A percentile compares a stretch with the other conserved stretches of the same genome.
phyloP scores from a whole-genome alignment of 2,329 filamentous ascomycete genomes.

The Diaporthe vaccinii region DNA sequence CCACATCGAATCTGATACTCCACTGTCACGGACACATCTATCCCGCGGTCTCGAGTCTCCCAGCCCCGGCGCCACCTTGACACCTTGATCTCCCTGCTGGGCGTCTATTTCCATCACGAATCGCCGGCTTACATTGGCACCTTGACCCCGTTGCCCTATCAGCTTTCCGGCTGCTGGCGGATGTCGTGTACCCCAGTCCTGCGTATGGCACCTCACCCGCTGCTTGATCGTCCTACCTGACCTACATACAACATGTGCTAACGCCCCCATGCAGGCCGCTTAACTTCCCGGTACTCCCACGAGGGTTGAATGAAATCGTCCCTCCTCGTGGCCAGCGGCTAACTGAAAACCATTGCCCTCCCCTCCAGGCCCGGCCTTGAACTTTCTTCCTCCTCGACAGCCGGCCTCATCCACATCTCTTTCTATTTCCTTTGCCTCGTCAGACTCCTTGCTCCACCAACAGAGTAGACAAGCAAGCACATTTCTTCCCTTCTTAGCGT shows the following conservation, averaged over 20 bases:
- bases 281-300: conserved; percentile 39
- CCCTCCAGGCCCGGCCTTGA: conserved; percentile 53
- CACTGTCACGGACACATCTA: conserved; percentile 1
- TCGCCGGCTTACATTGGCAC: conserved; percentile 57
- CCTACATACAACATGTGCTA: conserved; percentile 44
- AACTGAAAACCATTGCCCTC: conserved; percentile 67
- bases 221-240: conserved; percentile 50
- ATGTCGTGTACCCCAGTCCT: conserved; percentile 54
- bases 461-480: conserved; percentile 13
- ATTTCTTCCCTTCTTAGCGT: background rate
- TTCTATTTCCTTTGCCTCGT: background rate
- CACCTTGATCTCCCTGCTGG: conserved; percentile 53
- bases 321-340: conserved; percentile 52
- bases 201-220: conserved; percentile 57
- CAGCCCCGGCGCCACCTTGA: conserved; percentile 51
- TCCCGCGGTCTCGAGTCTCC: conserved; percentile 11
- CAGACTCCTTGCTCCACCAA: conserved; percentile 3
- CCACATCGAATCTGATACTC: conserved; percentile 24
- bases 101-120: conserved; percentile 61
- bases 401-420: conserved; percentile 22
- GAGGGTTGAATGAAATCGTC: conserved; percentile 51
- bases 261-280: conserved; percentile 54
- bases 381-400: conserved; percentile 49
- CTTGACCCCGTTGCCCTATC: conserved; percentile 56
- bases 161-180: conserved; percentile 51